phyloP scores from a whole-genome alignment of 2,329 filamentous ascomycete species.

The Sporothrix globosa region DNA sequence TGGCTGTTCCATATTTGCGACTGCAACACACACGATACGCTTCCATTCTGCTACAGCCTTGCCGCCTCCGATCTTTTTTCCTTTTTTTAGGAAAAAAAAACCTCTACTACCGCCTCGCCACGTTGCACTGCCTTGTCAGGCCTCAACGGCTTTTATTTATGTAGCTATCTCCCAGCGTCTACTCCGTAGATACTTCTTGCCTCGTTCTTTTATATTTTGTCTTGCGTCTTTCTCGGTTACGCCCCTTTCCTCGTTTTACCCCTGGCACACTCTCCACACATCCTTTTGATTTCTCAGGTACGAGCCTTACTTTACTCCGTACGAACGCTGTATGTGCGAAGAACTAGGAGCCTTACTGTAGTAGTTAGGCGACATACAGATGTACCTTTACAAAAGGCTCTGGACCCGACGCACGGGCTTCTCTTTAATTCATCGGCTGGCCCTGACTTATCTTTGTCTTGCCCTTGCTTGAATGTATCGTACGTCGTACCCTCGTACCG shows the following conservation, averaged over 20 bases:
- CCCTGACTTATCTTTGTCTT: not conserved
- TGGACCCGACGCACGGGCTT: not conserved
- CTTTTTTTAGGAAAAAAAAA: not conserved
- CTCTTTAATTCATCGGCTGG: not conserved
- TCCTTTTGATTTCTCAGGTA: slow-evolving; percentile 5
- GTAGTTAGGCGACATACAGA: too few relatives aligned
- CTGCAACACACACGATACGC: slow-evolving; percentile 22
- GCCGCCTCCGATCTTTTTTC: not conserved
- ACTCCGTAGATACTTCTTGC: not conserved
- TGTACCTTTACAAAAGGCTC: too few relatives aligned
- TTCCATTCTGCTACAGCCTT: slow-evolving; percentile 21
- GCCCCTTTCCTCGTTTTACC: slow-evolving; percentile 27
- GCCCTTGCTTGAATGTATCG: too few relatives aligned
- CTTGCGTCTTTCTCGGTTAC: slow-evolving; percentile 9
- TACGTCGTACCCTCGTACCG: too few relatives aligned
- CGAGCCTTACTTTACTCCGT: not conserved
- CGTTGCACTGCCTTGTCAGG: slow-evolving; percentile 32
- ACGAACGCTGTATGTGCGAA: too few relatives aligned
- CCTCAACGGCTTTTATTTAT: not conserved
- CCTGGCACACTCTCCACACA: slow-evolving; percentile 27
- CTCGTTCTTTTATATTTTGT: not conserved
- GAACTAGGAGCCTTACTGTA: too few relatives aligned
- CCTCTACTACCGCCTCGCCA: not conserved
- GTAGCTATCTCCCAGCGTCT: not conserved
- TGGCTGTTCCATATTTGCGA: not conserved